These are phyloP conservation scores for Neurospora sp. DNA, from an alignment of 495 filamentous ascomycete species.

Conservation along the genomic window DNA sequence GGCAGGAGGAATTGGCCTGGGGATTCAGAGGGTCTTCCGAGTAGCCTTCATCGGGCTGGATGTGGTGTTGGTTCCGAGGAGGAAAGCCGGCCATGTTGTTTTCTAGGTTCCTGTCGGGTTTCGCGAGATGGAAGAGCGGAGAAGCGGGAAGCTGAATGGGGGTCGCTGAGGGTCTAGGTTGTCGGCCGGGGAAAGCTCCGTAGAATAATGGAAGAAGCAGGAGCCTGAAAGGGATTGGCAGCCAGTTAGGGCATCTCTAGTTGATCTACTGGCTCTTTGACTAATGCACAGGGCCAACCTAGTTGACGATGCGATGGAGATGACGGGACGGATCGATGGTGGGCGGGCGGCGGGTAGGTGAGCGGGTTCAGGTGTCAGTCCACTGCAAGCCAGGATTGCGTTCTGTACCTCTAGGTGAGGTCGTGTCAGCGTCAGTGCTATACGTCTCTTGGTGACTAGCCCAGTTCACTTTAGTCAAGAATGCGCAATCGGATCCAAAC, in stretches of 20 bases:
- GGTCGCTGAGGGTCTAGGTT: background rate
- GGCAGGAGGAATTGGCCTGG: slow-evolving; percentile 12
- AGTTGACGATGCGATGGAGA: background rate
- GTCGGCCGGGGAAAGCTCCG: background rate
- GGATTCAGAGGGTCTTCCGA: slow-evolving; percentile 45
- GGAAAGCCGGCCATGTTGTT: slow-evolving; percentile 16
- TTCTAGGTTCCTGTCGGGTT: background rate
- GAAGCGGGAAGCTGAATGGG: background rate
- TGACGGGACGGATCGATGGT: background rate
- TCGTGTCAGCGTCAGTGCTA: background rate
- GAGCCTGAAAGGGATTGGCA: no score
- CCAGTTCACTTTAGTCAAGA: background rate
- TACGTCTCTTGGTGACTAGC: background rate
- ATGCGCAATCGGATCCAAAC: background rate
- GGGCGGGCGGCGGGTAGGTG: background rate
- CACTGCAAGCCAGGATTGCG: background rate
- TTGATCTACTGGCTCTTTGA: background rate
- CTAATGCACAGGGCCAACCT: background rate
- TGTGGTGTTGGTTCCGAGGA: slow-evolving; percentile 16
- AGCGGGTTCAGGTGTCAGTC: background rate
- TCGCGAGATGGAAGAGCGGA: background rate
- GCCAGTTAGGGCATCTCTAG: background rate
- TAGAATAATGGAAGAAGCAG: background rate
- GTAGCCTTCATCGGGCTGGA: slow-evolving; percentile 48
- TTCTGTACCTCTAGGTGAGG: no score